A percentile compares a stretch with the other conserved stretches of the same genome.
These are phyloP conservation scores for Dothistroma septosporum DNA, from an alignment of 2,329 filamentous ascomycete genomes.

Conservation along the genomic window DNA sequence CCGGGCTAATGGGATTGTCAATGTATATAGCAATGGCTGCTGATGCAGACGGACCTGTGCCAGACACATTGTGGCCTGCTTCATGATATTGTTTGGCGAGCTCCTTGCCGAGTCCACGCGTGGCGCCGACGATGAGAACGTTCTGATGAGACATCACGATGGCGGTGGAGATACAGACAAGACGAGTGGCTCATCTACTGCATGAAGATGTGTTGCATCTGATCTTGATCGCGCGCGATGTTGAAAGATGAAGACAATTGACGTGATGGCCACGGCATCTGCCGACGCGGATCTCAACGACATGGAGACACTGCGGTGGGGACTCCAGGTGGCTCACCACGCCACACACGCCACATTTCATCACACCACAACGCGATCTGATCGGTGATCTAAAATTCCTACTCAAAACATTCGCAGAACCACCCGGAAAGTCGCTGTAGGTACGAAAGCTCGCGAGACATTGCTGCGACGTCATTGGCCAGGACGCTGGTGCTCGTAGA, in stretches of 20 bases:
- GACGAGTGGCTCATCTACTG: background rate
- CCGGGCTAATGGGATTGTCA: constrained; percentile 55
- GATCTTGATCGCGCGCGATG: background rate
- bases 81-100: constrained; percentile 54
- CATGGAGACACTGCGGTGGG: too few relatives aligned
- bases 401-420: too few relatives aligned
- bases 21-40: constrained; percentile 7
- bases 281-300: too few relatives aligned
- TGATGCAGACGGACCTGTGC: background rate
- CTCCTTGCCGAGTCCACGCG: constrained; percentile 62
- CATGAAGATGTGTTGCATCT: background rate
- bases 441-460: too few relatives aligned
- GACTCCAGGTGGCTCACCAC: too few relatives aligned
- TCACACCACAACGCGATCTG: too few relatives aligned
- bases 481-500: too few relatives aligned
- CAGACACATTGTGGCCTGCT: constrained; percentile 1
- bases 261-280: background rate
- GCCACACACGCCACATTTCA: too few relatives aligned
- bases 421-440: too few relatives aligned
- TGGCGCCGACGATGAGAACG: constrained; percentile 63
- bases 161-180: background rate
- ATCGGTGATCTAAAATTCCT: too few relatives aligned
- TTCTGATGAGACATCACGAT: constrained; percentile 23
- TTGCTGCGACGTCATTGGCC: too few relatives aligned
- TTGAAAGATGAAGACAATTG: background rate